Conservation (phyloP, 208 protist genomes). For the Leishmania guyanensis region DNA sequence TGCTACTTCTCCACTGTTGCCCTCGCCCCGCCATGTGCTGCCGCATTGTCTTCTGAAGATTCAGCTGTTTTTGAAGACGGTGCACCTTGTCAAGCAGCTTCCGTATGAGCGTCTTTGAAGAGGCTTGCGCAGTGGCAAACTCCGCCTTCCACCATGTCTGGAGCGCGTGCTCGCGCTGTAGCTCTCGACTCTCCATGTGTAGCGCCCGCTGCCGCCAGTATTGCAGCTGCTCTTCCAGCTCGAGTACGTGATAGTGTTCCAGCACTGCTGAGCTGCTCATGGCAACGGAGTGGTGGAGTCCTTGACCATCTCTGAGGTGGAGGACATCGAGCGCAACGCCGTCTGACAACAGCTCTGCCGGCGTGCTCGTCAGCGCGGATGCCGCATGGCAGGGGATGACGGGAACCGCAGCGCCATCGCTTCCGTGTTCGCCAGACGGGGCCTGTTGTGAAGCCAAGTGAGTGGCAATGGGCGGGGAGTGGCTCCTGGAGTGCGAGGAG, state of each 20-base stretch:
- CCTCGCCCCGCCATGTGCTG: not conserved
- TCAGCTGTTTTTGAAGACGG: conserved; percentile 9
- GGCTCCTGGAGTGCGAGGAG: not conserved
- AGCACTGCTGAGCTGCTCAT: not conserved
- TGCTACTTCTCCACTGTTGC: not conserved
- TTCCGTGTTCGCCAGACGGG: not conserved
- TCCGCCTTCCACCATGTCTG: conserved; percentile 16
- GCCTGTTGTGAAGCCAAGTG: not conserved
- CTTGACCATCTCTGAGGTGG: not conserved
- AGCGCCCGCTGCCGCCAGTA: conserved; percentile 34
- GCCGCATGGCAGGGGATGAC: conserved; percentile 10
- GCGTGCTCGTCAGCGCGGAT: not conserved
- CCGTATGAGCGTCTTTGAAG: conserved; percentile 18
- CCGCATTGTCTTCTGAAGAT: not conserved
- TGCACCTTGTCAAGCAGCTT: conserved; percentile 17
- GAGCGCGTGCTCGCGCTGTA: conserved; percentile 11
- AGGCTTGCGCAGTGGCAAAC: conserved; percentile 22
- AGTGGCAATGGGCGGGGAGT: not conserved
- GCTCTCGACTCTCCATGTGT: conserved; percentile 9
- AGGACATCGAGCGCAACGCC: not conserved
- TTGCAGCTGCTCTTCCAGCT: conserved; percentile 33
- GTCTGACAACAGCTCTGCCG: not conserved
- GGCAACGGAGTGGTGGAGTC: not conserved
- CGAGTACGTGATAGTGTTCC: conserved; percentile 31
- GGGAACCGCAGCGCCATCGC: not conserved